phyloP scores from a whole-genome alignment of 176 grass and related monocot species.

The Poa annua region DNA sequence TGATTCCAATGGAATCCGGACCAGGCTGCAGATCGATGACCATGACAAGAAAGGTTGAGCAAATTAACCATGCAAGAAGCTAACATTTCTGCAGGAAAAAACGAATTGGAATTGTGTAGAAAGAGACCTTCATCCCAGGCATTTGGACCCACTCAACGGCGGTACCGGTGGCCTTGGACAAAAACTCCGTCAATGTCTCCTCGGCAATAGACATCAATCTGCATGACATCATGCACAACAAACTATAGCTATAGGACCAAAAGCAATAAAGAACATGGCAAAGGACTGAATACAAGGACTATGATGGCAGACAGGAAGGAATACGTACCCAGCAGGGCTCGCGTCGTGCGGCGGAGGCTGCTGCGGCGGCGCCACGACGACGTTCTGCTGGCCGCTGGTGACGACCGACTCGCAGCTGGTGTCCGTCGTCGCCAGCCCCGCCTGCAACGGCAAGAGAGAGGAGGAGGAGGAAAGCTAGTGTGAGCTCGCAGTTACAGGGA shows the following conservation, averaged over 20 bases:
- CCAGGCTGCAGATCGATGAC: slow-evolving; percentile 69
- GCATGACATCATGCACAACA: not conserved
- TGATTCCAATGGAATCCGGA: slow-evolving; percentile 99
- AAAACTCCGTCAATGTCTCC: slow-evolving; percentile 80
- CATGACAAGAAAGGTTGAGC: slow-evolving; percentile 7
- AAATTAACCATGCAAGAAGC: not conserved
- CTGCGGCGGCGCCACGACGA: slow-evolving; percentile 24
- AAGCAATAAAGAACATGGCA: not conserved
- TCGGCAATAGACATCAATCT: slow-evolving; percentile 77
- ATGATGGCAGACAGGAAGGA: not conserved
- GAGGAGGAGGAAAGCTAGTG: not conserved
- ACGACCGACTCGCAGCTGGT: slow-evolving; percentile 83
- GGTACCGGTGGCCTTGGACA: slow-evolving; percentile 88
- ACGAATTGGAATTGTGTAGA: not conserved
- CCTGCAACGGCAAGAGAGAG: slow-evolving; percentile 43
- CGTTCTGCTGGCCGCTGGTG: slow-evolving; percentile 66
- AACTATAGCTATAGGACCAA: not conserved
- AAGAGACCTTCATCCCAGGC: slow-evolving; percentile 85
- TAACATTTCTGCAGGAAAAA: too few species aligned
- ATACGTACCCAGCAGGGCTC: slow-evolving; percentile 60
- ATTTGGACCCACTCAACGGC: slow-evolving; percentile 88
- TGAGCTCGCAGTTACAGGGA: not conserved
- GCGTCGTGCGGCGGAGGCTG: slow-evolving; percentile 56
- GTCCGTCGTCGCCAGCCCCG: slow-evolving; percentile 60
- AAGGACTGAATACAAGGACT: not conserved